These are phyloP conservation scores for Claviceps digitariae DNA, from an alignment of 2,329 filamentous ascomycete species.

Conservation along the genomic window DNA sequence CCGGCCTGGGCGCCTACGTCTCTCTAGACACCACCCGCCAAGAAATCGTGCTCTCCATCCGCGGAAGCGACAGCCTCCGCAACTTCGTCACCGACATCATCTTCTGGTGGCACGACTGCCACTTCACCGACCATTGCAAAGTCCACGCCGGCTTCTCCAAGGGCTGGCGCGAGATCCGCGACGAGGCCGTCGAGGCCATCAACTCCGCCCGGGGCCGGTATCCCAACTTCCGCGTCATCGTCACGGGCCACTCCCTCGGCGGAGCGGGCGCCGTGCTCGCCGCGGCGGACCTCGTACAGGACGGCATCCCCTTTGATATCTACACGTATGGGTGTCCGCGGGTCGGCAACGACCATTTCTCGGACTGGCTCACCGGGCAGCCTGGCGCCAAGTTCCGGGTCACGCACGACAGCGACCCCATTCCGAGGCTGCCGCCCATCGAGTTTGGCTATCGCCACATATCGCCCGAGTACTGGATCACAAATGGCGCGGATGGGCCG, in stretches of 20 bases:
- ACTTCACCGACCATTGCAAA: conserved; percentile 27
- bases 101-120: conserved; percentile 18
- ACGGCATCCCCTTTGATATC: conserved; percentile 34
- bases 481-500: conserved; percentile 19
- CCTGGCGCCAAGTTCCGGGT: conserved; percentile 44
- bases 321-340: conserved; percentile 58
- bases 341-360: conserved; percentile 44
- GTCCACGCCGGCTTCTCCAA: conserved; percentile 44
- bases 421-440: conserved; percentile 52
- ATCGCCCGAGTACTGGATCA: conserved; percentile 57
- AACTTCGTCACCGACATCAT: conserved; percentile 48
- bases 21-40: conserved; percentile 32
- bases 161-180: conserved; percentile 42
- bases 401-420: conserved; percentile 53
- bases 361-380: conserved; percentile 39
- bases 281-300: conserved; percentile 38
- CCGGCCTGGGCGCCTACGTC: conserved; percentile 37
- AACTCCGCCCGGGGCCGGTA: conserved; percentile 27
- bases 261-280: conserved; percentile 50
- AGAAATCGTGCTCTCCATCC: conserved; percentile 46
- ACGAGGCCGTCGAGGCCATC: conserved; percentile 28
- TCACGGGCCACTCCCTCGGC: conserved; percentile 58
- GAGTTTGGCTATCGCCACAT: conserved; percentile 50
- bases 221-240: conserved; percentile 39
- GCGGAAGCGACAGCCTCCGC: conserved; percentile 42